Base-by-base conservation (phyloP, 2,329 filamentous ascomycete species). In the Aspergillus latus region DNA sequence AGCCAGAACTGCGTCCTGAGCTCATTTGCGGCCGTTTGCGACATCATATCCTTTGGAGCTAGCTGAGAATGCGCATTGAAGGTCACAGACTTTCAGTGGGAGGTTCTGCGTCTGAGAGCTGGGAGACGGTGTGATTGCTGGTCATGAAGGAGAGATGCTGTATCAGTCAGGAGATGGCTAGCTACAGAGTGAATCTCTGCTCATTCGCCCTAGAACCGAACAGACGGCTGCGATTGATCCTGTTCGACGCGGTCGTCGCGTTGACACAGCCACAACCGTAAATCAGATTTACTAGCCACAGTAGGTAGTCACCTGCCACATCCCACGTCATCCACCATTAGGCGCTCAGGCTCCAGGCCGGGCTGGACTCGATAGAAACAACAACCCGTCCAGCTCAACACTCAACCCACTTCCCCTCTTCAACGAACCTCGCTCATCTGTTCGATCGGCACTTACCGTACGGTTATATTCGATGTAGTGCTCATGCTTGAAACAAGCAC, bases 321-420 rank as follows among this genome's bases (percentile, higher is more conserved):
- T 2, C 58, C 62, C 67, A 68, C 70, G 67, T 70, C 67, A 72
- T 66, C 67, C 37, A 30, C 40, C 26, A 48, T 54, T 45, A 44
- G 52, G 46, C 52, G 36, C 52, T 54, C 34, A 34, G 40, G 49
- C 39, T 43, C 34, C 49, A 52, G 13, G 16, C 39, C 39, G 5
- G 39, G n/a, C 39, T 11, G 29, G 37, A 50, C 48, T 36, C 28
- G 26, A 50, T 39, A 21, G 26, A 32, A 28, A 50, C 29, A 16
- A 40, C 34, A 21, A 32, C 39, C 11, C 47, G 34, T 13, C 16
- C 36, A 26, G 21, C 21, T 40, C 9, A 21, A 9, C 49, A 30
- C n/a, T 29, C 26, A 5, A 26, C 32, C 37, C 26, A 37, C 40
- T n/a, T 6, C 44, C 29, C 29, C 16, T 37, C 26, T 15, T 40